A percentile compares a stretch with the other conserved stretches of the same genome.
phyloP scores from a whole-genome alignment of 768 basidiomycete species.

The Tremella mesenterica region DNA sequence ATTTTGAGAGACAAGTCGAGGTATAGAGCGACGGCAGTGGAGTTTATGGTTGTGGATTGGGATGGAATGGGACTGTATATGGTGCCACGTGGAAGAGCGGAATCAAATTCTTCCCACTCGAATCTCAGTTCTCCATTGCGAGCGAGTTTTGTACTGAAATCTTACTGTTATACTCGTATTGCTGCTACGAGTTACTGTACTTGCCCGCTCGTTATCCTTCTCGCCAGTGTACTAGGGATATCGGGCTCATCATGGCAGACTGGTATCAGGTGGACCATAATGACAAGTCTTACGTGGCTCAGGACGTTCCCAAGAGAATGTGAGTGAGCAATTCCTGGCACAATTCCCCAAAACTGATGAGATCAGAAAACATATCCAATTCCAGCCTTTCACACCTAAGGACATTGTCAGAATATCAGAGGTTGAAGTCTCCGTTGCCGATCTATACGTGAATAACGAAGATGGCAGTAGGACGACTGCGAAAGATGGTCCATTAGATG shows the following conservation, averaged over 20 bases:
- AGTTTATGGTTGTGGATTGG: too few relatives aligned
- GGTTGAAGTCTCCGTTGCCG: slow-evolving; percentile 87
- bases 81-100: too few relatives aligned
- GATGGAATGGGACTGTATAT: too few relatives aligned
- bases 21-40: too few relatives aligned
- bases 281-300: slow-evolving; percentile 43
- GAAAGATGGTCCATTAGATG: slow-evolving; percentile 84
- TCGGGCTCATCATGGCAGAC: slow-evolving; percentile 13
- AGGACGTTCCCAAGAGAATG: slow-evolving; percentile 45
- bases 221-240: neutral
- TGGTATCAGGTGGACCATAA: slow-evolving; percentile 24
- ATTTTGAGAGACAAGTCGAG: too few relatives aligned
- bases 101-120: too few relatives aligned
- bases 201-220: too few relatives aligned
- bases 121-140: too few relatives aligned
- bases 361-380: slow-evolving; percentile 85
- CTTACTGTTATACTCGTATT: too few relatives aligned
- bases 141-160: too few relatives aligned
- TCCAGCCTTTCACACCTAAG: slow-evolving; percentile 84
- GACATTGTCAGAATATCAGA: slow-evolving; percentile 93
- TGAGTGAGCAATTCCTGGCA: too few relatives aligned
- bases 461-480: slow-evolving; percentile 61
- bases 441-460: slow-evolving; percentile 63
- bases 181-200: too few relatives aligned
- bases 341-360: neutral